Percentiles rank a stretch among this genome's conserved stretches.
phyloP scores from a whole-genome alignment of 805 yeast genomes.

The Yarrowia bubula region DNA sequence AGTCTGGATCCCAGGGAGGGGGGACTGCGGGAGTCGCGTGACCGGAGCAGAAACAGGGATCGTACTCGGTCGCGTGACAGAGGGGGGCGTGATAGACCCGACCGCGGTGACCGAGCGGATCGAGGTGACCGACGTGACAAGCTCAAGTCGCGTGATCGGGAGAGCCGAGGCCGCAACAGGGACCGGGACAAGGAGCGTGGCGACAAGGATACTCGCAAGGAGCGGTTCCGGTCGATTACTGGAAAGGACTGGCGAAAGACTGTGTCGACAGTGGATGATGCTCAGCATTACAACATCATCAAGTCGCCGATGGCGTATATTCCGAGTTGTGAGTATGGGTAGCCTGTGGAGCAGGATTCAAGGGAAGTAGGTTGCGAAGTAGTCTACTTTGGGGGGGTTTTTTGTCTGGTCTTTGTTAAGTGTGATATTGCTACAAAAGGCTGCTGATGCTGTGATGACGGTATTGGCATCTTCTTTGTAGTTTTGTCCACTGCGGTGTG shows the following conservation, averaged over 20 bases:
- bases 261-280: neutral
- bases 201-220: neutral
- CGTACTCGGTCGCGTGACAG: neutral
- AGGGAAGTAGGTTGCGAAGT: neutral
- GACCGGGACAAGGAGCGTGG: neutral
- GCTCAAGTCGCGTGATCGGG: slow-evolving; percentile 4
- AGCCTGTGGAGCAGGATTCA: no score
- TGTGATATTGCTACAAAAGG: no score
- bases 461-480: no score
- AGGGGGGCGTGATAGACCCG: neutral
- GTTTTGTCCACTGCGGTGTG: no score
- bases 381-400: no score
- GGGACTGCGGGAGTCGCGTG: neutral
- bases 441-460: no score
- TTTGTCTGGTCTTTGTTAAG: no score
- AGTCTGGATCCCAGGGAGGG: neutral
- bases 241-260: slow-evolving; percentile 10
- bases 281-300: slow-evolving; percentile 1
- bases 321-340: slow-evolving; percentile 11
- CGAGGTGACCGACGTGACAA: neutral
- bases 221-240: slow-evolving; percentile 10
- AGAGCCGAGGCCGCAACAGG: neutral
- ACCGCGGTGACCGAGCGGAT: neutral
- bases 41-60: neutral
- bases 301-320: slow-evolving; percentile 19